Percentiles rank a stretch among this genome's conserved stretches.
These are phyloP conservation scores for Cladosporium sp. DNA, from an alignment of 2,329 filamentous ascomycete genomes.

Conservation along the genomic window DNA sequence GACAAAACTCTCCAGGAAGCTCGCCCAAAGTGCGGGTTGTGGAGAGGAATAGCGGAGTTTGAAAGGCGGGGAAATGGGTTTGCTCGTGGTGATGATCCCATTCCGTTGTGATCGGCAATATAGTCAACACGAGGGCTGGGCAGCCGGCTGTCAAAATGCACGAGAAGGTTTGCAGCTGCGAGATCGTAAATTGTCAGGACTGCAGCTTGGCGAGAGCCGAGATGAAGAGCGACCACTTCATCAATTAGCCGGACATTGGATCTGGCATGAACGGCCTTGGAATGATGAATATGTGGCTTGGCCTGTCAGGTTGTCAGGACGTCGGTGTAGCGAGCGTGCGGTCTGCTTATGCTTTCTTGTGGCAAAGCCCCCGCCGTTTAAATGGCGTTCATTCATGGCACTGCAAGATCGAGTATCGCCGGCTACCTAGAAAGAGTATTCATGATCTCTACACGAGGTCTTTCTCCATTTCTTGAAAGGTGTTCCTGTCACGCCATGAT, in stretches of 20 bases:
- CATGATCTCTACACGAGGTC: too few species aligned
- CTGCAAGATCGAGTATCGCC: too few species aligned
- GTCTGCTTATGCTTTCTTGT: not conserved
- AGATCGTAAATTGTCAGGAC: not conserved
- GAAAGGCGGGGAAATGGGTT: slow-evolving; percentile 3
- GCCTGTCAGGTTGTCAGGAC: not conserved
- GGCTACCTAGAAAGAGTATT: too few species aligned
- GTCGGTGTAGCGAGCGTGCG: not conserved
- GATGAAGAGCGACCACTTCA: not conserved
- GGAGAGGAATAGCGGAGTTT: not conserved
- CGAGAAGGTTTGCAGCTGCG: not conserved
- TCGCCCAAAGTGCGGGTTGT: not conserved
- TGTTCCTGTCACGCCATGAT: too few species aligned
- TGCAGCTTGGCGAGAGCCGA: not conserved
- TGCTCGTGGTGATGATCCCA: slow-evolving; percentile 6
- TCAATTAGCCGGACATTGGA: slow-evolving; percentile 4
- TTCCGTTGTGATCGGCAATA: slow-evolving; percentile 7
- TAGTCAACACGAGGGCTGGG: not conserved
- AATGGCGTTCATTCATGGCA: not conserved
- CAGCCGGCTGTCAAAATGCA: not conserved
- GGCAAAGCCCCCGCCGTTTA: not conserved
- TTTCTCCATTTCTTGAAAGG: too few species aligned
- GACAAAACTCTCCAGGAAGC: not conserved
- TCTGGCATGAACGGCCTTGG: not conserved
- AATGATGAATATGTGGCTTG: not conserved